Conservation (phyloP, 768 basidiomycete species). For the Russula ochroleuca region DNA sequence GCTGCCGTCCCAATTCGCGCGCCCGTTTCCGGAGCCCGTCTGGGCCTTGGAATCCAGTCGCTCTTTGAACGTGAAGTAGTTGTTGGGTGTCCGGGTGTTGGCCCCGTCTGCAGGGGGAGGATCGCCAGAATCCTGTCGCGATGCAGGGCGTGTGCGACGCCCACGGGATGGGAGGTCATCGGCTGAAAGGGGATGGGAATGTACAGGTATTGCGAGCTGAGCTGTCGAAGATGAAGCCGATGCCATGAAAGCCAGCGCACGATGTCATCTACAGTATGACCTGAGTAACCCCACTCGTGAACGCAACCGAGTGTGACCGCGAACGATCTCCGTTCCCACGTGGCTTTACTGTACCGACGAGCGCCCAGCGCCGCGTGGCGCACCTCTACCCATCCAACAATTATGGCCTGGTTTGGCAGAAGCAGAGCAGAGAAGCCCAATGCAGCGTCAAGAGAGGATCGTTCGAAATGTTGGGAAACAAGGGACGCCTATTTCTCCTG, state of each 20-base stretch:
- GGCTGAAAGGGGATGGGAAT: slow-evolving; percentile 67
- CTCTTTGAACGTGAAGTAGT: slow-evolving; percentile 60
- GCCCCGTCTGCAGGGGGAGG: slow-evolving; percentile 22
- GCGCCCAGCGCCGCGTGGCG: no score
- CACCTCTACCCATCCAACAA: not conserved
- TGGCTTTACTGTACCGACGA: not conserved
- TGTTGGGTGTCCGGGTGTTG: slow-evolving; percentile 42
- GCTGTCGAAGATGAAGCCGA: slow-evolving; percentile 31
- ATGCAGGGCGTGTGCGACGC: slow-evolving; percentile 48
- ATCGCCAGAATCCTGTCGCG: slow-evolving; percentile 34
- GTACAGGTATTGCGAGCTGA: slow-evolving; percentile 46
- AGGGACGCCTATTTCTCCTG: slow-evolving; percentile 85
- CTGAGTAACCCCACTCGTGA: not conserved
- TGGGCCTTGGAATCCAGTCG: slow-evolving; percentile 49
- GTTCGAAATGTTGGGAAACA: slow-evolving; percentile 80
- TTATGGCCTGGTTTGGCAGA: slow-evolving; percentile 39
- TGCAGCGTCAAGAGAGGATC: slow-evolving; percentile 54
- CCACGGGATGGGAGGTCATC: slow-evolving; percentile 45
- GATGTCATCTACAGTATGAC: slow-evolving; percentile 2
- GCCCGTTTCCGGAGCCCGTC: slow-evolving; percentile 30
- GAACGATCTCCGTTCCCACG: slow-evolving; percentile 3
- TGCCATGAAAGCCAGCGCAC: slow-evolving; percentile 24
- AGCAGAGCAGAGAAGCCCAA: slow-evolving; percentile 40
- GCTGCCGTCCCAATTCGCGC: slow-evolving; percentile 48
- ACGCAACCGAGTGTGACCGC: slow-evolving; percentile 2